Evolutionary conservation across 1,284 basidiomycete species (phyloP).

Genomic region (Gymnopus androsaceus): DNA sequence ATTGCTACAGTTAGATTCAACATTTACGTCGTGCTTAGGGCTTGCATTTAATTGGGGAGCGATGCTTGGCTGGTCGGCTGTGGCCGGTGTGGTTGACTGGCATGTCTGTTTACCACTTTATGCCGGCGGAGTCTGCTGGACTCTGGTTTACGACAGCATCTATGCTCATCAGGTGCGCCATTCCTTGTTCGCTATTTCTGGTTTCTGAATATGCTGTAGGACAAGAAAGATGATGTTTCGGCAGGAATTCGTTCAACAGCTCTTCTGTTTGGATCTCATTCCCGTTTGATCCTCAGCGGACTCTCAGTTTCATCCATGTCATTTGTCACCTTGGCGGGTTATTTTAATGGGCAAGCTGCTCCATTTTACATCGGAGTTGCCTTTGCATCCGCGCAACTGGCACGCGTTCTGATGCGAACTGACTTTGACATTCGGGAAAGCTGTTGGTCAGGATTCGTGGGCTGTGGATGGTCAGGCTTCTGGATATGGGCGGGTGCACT

Average conservation of each 20-base stretch:
- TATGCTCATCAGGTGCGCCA: constrained; percentile 90
- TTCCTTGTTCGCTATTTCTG: constrained; percentile 1
- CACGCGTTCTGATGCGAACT: constrained; percentile 77
- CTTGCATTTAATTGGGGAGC: constrained; percentile 98
- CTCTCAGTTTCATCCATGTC: constrained; percentile 80
- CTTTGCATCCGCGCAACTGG: constrained; percentile 78
- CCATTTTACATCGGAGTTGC: constrained; percentile 82
- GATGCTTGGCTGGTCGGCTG: constrained; percentile 94
- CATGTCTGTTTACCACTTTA: constrained; percentile 85
- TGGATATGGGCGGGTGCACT: constrained; percentile 87
- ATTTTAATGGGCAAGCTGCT: constrained; percentile 73
- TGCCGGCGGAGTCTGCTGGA: constrained; percentile 89
- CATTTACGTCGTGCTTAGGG: constrained; percentile 48
- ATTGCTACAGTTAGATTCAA: neutral
- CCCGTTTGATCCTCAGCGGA: constrained; percentile 75
- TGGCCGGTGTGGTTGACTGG: constrained; percentile 86
- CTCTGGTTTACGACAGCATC: constrained; percentile 95
- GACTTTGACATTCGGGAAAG: constrained; percentile 81
- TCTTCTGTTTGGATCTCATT: constrained; percentile 80
- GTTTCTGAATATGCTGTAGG: constrained; percentile 47
- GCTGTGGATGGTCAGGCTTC: constrained; percentile 88
- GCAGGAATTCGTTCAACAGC: constrained; percentile 95
- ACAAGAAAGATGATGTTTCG: constrained; percentile 88
- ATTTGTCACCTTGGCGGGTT: constrained; percentile 78
- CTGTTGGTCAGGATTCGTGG: constrained; percentile 91